These are phyloP conservation scores for Geotrichum carabidarum DNA, from an alignment of 1,139 yeast genomes.

Conservation along the genomic window DNA sequence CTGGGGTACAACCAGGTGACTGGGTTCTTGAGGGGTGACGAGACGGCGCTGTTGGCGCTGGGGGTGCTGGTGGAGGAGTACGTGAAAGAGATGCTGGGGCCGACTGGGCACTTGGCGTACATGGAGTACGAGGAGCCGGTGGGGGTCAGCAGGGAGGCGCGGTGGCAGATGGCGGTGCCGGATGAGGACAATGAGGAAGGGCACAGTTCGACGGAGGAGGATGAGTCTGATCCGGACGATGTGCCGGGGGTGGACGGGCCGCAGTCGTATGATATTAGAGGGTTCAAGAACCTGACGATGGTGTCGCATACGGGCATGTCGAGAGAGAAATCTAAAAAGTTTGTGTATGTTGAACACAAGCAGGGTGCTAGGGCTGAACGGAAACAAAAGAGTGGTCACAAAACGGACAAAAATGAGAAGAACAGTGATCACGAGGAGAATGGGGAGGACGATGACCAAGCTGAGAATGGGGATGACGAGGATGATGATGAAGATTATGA, in stretches of 20 bases:
- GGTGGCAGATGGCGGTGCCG: neutral
- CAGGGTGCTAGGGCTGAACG: too few species aligned
- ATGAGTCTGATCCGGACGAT: neutral
- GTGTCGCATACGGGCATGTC: neutral
- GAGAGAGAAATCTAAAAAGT: too few species aligned
- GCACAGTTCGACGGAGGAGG: conserved; percentile 3
- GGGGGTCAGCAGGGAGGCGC: conserved; percentile 7
- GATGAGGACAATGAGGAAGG: neutral
- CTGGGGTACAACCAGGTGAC: conserved; percentile 9
- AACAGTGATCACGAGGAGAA: neutral
- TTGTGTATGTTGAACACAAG: too few species aligned
- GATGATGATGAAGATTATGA: neutral
- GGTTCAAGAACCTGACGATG: neutral
- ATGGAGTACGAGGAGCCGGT: conserved; percentile 19
- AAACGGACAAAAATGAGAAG: neutral
- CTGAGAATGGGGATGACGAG: neutral
- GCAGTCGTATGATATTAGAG: neutral
- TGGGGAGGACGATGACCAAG: neutral
- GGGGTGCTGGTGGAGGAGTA: conserved; percentile 37
- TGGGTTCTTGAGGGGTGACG: conserved; percentile 29
- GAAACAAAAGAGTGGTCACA: too few species aligned
- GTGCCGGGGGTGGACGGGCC: neutral
- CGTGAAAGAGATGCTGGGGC: conserved; percentile 30
- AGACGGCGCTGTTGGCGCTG: conserved; percentile 34
- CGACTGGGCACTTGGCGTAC: conserved; percentile 29